These are phyloP conservation scores for Thermomucor indicae-seudaticae DNA, from an alignment of 371 early-diverging fungal genomes.

Conservation along the genomic window DNA sequence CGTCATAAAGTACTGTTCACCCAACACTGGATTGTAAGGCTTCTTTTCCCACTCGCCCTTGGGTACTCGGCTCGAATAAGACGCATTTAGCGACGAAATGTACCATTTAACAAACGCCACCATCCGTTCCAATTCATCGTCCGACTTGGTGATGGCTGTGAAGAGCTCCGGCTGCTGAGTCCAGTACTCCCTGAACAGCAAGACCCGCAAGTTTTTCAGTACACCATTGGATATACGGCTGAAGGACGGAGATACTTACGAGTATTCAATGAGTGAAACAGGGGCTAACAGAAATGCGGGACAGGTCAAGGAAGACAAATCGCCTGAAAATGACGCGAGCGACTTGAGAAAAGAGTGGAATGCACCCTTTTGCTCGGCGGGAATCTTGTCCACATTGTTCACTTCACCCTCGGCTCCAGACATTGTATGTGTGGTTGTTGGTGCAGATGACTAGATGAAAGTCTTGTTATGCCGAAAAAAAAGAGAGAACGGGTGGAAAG, in stretches of 20 bases:
- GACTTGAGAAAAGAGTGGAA: slow-evolving; percentile 66
- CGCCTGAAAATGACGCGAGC: slow-evolving; percentile 73
- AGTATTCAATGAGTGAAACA: slow-evolving; percentile 71
- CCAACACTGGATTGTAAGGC: slow-evolving; percentile 80
- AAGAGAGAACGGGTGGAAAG: not conserved
- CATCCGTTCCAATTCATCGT: slow-evolving; percentile 64
- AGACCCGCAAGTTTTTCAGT: not conserved
- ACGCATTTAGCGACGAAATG: slow-evolving; percentile 74
- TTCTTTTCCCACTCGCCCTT: slow-evolving; percentile 71
- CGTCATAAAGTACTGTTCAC: slow-evolving; percentile 71
- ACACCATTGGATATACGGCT: too few relatives aligned
- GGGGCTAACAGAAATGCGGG: slow-evolving; percentile 73
- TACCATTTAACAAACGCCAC: slow-evolving; percentile 70
- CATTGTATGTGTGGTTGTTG: not conserved
- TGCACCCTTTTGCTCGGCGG: slow-evolving; percentile 59
- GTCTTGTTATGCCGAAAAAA: not conserved
- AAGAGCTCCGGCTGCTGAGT: slow-evolving; percentile 71
- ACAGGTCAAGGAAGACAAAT: slow-evolving; percentile 70
- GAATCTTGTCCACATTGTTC: slow-evolving; percentile 50
- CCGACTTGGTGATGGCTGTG: slow-evolving; percentile 57
- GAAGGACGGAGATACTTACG: slow-evolving; percentile 36
- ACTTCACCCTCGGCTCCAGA: slow-evolving; percentile 24
- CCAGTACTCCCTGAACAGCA: slow-evolving; percentile 58
- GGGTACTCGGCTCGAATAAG: slow-evolving; percentile 49
- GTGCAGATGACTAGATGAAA: not conserved